Evolutionary conservation across 768 basidiomycete genomes (phyloP).

Genomic region (Coprinellus micaceus): DNA sequence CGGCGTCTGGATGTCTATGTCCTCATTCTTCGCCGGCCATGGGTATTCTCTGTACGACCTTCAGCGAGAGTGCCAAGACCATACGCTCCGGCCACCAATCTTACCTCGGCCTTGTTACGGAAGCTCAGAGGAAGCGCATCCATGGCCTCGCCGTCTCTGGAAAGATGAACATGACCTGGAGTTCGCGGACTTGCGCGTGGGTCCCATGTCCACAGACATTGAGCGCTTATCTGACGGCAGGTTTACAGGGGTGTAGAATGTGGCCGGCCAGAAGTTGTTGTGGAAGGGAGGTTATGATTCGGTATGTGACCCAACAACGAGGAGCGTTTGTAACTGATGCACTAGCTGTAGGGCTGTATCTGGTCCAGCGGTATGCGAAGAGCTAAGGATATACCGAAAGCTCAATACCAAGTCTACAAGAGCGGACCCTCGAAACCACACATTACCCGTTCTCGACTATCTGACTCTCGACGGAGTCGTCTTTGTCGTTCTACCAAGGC

Average conservation of each 20-base stretch:
- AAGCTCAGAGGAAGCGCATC: background rate
- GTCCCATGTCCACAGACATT: background rate
- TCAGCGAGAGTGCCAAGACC: too few relatives aligned
- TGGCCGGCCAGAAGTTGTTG: conserved; percentile 8
- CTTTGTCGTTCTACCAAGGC: conserved; percentile 18
- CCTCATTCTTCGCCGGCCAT: too few relatives aligned
- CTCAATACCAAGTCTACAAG: too few relatives aligned
- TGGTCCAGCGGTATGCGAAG: too few relatives aligned
- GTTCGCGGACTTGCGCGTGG: background rate
- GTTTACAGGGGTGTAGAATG: background rate
- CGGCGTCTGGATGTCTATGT: too few relatives aligned
- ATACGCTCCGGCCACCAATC: too few relatives aligned
- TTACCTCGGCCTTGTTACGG: background rate
- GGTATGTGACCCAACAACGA: conserved; percentile 5
- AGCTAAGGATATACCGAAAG: too few relatives aligned
- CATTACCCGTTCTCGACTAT: conserved; percentile 13
- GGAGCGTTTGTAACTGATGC: too few relatives aligned
- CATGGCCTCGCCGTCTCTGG: background rate
- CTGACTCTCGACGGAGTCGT: conserved; percentile 7
- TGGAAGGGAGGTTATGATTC: conserved; percentile 12
- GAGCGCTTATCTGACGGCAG: too few relatives aligned
- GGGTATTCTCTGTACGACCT: too few relatives aligned
- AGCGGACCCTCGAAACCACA: conserved; percentile 11
- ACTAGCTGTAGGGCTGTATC: too few relatives aligned
- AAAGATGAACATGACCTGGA: background rate